Evolutionary conservation across 208 protist species (phyloP).

Genomic region (Leishmania tarentolae): DNA sequence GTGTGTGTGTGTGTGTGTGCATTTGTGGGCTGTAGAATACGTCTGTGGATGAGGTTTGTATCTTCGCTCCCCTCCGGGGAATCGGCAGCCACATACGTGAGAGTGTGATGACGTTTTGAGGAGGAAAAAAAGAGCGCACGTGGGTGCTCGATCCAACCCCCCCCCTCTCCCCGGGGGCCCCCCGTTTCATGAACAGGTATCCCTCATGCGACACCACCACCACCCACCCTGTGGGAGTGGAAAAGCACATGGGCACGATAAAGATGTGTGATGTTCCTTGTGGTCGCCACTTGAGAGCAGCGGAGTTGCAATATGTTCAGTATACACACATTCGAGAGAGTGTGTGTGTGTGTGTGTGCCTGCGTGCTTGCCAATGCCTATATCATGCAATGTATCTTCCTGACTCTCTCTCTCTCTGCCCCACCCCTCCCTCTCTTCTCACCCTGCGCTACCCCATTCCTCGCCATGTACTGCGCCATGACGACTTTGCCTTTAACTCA

Average conservation of each 20-base stretch:
- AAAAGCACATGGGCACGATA: neutral
- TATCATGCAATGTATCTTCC: neutral
- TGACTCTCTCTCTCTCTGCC: neutral
- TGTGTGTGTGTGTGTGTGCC: neutral
- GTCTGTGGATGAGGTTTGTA: neutral
- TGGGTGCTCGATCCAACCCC: neutral
- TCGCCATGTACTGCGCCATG: neutral
- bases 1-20: conserved; percentile 1
- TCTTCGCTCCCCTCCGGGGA: neutral
- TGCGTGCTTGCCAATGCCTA: neutral
- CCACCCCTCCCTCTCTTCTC: neutral
- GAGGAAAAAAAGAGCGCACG: neutral
- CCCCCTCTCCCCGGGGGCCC: no score
- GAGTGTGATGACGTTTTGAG: neutral
- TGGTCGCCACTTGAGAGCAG: neutral
- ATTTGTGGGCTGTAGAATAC: neutral
- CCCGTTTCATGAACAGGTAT: neutral
- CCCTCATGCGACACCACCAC: neutral
- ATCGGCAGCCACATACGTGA: neutral
- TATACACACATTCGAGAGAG: neutral
- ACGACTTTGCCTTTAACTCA: neutral
- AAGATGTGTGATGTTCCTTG: neutral
- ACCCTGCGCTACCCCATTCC: neutral
- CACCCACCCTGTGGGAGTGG: neutral
- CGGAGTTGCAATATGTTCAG: neutral